phyloP scores from a whole-genome alignment of 257 asterid genomes.

The Przewalskia tangutica region DNA sequence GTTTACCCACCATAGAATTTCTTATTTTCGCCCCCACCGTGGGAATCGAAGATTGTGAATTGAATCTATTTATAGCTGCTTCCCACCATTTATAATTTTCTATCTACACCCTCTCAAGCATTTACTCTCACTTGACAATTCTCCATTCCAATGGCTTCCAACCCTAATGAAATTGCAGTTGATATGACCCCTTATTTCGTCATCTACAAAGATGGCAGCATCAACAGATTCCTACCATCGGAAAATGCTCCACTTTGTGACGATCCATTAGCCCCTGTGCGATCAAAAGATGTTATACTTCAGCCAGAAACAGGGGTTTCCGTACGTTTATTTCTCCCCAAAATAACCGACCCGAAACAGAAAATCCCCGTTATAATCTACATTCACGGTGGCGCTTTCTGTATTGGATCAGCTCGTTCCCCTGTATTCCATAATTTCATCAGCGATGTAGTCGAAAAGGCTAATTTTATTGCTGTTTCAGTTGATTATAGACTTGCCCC shows the following conservation, averaged over 20 bases:
- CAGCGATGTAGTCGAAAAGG: no score
- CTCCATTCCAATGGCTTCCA: conserved; percentile 16
- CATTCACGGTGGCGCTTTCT: conserved; percentile 66
- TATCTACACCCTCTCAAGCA: background rate
- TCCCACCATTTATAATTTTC: background rate
- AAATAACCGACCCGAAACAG: conserved; percentile 9
- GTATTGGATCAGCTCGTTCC: conserved; percentile 29
- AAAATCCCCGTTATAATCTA: conserved; percentile 40
- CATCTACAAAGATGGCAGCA: conserved; percentile 31
- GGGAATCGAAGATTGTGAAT: background rate
- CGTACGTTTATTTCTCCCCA: conserved; percentile 45
- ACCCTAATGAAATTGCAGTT: conserved; percentile 21
- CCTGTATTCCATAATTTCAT: background rate
- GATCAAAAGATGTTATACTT: conserved; percentile 37
- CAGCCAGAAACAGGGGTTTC: conserved; percentile 33
- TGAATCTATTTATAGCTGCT: background rate
- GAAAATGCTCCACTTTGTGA: conserved; percentile 22
- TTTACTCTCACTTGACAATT: background rate
- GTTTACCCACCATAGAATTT: background rate
- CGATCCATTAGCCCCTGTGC: conserved; percentile 28
- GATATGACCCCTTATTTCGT: conserved; percentile 33
- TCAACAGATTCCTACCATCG: conserved; percentile 14
- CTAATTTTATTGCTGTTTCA: no score
- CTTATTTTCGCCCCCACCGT: background rate
- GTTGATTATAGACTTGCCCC: conserved; percentile 30